Base-by-base conservation (phyloP, 352 stramenopile species). In the Thalassiosira pacifica region DNA sequence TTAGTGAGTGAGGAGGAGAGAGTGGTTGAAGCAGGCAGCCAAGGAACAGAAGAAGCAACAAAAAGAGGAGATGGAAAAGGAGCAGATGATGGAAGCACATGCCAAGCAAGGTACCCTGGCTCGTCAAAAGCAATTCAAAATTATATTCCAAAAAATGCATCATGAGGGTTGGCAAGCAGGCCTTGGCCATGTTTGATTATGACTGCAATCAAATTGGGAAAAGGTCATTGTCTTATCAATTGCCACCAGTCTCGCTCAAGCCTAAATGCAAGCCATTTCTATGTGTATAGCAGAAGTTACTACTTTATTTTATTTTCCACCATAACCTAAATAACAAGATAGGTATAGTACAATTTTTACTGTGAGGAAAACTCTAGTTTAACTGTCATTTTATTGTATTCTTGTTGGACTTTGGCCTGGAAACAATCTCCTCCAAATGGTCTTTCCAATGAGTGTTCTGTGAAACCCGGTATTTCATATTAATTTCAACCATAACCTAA, bases 151-250 rank as follows among this genome's bases (percentile, higher is more conserved):
- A 93, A 77, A 93, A 94, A 57, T 57, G 83, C 16, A 94, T 95
- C 52, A 93, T 93, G 90, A 80, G 88, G 66, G 88, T 95, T 18
- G 89, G 83, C 60, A 94, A 94, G 74, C 83, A 93, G 48, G 92
- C 92, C 5, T 84, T 90, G 70, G 86, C 91, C 2, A 88, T 95
- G 76, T 48, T 96, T 13, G 93, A 96, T 85, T 89, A 90, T 24
- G 90, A 86, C 34, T 94, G 90, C 63, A 93, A 97, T 88, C 87
- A 97, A 79, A 91, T 96, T 60, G 90, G 84, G 1, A 92, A 93
- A 65, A 77, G 89, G 13, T 97, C 95, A 79, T 69, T 96, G 8
- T 94, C 89, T 5, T 92, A 96, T 84, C 83, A 93, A 32, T 82
- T 94, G 13, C 94, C 93, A 68, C 93, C 93, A 19, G 85, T 86